Evolutionary conservation across 257 asterid species (phyloP), one percentile per base, ranked within the genome.

Genomic region (Solanum habrochaites): DNA sequence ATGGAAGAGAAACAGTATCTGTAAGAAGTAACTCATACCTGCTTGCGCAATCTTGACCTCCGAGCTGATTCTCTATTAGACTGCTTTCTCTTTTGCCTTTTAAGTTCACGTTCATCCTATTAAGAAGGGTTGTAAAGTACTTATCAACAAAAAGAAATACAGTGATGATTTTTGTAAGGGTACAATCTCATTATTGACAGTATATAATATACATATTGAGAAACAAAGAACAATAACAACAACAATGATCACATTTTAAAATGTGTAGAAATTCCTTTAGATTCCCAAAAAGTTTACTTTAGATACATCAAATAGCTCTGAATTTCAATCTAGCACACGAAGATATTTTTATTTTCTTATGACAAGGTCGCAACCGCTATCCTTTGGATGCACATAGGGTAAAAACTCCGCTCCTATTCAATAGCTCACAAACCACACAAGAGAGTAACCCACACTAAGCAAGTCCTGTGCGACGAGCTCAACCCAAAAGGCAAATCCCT

Each of bases 1-100:
- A 49, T 49, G 45, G 11, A 81, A 32, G 12, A 49, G 85, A 80
- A 29, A 81, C 85, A 49, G 27, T 81, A 49, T 81, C 27, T 49
- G 45, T 49, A 31, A 29, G 37, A 81, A 81, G 42, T 49, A 81
- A 81, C 69, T 81, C 85, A 39, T 87, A 96, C 99, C 99, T 97
- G 99, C 89, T 97, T 97, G 73, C 99, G 97, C 72, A 97, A 90
- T 89, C 99, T 94, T 88, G 99, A 96, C 74, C 99, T 94, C 88
- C 99, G 92, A 85, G 99, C 99, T 87, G 99, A 97, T 94, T 97
- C 99, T 71, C 99, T 92, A 87, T 97, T 97, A 35, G 99, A 97
- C 87, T 95, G 99, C 91, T 97, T 97, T 88, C 99, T 90, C 94
- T 96, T 96, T 88, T 95, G 99, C 86, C 94, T 90, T 92, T 97